Percentiles rank a stretch among this genome's conserved stretches.
Conservation (phyloP, 2,329 filamentous ascomycete genomes). For the Aspergillus sp. region DNA sequence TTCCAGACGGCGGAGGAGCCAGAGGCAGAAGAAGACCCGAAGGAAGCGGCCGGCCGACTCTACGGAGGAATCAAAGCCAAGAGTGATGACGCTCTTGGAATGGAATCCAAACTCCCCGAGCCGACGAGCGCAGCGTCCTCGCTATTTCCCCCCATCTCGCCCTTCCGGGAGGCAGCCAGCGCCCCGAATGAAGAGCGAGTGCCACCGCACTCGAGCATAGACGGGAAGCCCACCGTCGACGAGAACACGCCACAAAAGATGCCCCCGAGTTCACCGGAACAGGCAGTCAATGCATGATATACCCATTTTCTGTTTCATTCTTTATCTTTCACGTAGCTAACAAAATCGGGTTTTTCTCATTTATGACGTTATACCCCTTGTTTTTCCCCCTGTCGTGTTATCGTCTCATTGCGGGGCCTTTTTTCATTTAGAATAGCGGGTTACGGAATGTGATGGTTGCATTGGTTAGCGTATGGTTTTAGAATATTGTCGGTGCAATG, state of each 20-base stretch:
- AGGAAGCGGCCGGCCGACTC: slow-evolving; percentile 22
- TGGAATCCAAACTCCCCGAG: slow-evolving; percentile 4
- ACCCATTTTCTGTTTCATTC: not conserved
- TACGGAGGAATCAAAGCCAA: slow-evolving; percentile 10
- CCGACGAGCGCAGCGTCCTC: not conserved
- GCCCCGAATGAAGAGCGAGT: slow-evolving; percentile 8
- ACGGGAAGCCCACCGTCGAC: slow-evolving; percentile 9
- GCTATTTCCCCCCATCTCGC: not conserved
- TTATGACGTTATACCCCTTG: not conserved
- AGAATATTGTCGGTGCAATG: not conserved
- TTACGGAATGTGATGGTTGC: not conserved
- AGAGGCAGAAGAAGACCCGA: slow-evolving; percentile 19
- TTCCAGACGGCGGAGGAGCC: slow-evolving; percentile 25
- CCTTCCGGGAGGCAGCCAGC: slow-evolving; percentile 1
- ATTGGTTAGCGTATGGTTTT: not conserved
- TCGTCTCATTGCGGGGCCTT: not conserved
- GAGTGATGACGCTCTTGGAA: slow-evolving; percentile 7
- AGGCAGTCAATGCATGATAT: slow-evolving; percentile 29
- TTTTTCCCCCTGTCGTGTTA: not conserved
- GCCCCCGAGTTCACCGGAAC: slow-evolving; percentile 22
- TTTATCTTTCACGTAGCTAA: not conserved
- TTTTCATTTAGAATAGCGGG: slow-evolving; percentile 4
- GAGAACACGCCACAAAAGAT: slow-evolving; percentile 19
- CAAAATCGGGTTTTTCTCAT: slow-evolving; percentile 4
- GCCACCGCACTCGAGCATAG: not conserved